Evolutionary conservation across 2,329 filamentous ascomycete species (phyloP), one percentile per base, ranked within the genome.

Genomic region (Arthrobotrys musiformis): DNA sequence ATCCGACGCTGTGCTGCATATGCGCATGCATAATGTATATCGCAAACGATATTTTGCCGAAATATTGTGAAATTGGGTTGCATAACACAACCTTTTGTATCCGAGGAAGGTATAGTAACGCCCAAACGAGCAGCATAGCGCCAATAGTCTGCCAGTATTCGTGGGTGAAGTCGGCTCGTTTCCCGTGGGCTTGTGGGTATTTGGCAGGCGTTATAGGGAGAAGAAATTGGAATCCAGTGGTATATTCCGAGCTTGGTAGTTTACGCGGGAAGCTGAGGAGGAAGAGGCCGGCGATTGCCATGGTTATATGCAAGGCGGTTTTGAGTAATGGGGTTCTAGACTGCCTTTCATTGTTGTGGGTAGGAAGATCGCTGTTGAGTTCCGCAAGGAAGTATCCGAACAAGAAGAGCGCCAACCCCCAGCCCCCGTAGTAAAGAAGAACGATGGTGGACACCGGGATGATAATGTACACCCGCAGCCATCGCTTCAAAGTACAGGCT

Each of bases 271-370:
- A 85, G 8, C 82, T 86, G 83, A 84, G 85, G 5, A 90, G 83
- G 80, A 88, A 90, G 13, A 90, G 83, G 7, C 84, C 86, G 1
- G 85, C 42, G 26, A 89, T 81, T 78, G 87, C 86, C 52, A 87
- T 58, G 4, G 83, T 19, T 6, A 80, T 81, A 84, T 86, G 87
- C 46, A 85, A 82, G 0, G 82, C 37, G 7, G 9, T 70, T 26
- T 60, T 64, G 28, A 73, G 15, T 9, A 35, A 15, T 17, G 48
- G 42, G 2, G 2, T 58, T 42, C 44, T 30, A 13, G 28, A n/a
- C 5, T 24, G n/a, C 24, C 56, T 72, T 40, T 50, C 40, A 19
- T 56, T 35, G 30, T 6, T 33, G n/a, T 61, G 61, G 19, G 61
- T 44, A 30, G 62, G 67, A 62, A 73, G 9, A 30, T 73, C 61